Evolutionary conservation across 495 filamentous ascomycete species (phyloP), one percentile per base, ranked within the genome.

Genomic region (Lasiosphaeris hirsuta): DNA sequence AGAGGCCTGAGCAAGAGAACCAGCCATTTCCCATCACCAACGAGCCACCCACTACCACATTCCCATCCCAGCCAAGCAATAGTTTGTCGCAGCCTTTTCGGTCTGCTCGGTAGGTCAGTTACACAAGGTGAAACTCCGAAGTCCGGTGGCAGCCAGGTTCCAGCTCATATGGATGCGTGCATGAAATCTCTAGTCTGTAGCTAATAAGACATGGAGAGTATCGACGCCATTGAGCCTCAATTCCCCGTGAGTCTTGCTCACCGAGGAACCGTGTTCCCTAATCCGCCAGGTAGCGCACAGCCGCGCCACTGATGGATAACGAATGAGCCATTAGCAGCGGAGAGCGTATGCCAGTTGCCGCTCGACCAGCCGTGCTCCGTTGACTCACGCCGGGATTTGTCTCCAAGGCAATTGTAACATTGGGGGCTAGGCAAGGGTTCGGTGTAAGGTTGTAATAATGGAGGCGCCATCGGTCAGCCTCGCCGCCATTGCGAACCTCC

Each of bases 91-190:
- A 47, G 23, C 34, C 11, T 33, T 17, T 17, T 42, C n/a, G 30
- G 51, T 14, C 23, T 30, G 39, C 39, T 34, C 30, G 39, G 23
- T 33, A 44, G 41, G 34, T 19, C 53, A 14, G 10, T 15, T 19
- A 38, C 42, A 55, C 53, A 36, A 46, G 43, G 23, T 23, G 18
- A 30, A 47, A 15, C 41, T 46, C 53, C 53, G 53, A 37, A 15
- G n/a, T 46, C 53, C 53, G 41, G 35, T 10, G 18, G n/a, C 35
- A 39, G 40, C 46, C 33, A 14, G 46, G 23, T 33, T 49, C 46
- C n/a, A 34, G 15, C 33, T 19, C 19, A 15, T 10, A 15, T 17
- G 18, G 5, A 30, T 30, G 23, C 23, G 23, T 17, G 43, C 15
- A 23, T 5, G n/a, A 7, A 23, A n/a, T n/a, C 43, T 10, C 43